Conservation (phyloP, 208 protist species). For the Acanthamoeba sp. region DNA sequence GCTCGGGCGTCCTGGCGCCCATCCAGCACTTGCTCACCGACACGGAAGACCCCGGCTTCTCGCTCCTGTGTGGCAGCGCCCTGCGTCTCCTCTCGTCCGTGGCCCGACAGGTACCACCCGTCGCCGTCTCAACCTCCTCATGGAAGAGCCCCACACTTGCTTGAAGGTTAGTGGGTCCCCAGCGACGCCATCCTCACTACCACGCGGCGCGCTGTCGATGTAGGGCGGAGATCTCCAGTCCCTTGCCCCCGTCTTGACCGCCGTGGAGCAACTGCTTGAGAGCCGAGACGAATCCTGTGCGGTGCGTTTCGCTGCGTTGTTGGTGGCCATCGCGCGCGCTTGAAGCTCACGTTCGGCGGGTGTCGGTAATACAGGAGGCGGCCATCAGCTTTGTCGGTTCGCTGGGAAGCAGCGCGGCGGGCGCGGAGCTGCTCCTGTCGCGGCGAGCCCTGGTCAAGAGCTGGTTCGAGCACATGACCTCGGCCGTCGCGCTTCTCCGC, state of each 20-base stretch:
- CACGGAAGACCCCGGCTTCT: conserved; percentile 33
- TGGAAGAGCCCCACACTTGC: too few species aligned
- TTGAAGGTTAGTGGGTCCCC: too few species aligned
- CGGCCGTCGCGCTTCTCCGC: neutral
- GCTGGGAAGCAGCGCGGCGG: neutral
- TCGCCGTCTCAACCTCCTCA: too few species aligned
- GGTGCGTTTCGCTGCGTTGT: neutral
- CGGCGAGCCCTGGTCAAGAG: neutral
- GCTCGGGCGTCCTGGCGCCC: neutral
- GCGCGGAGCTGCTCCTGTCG: neutral
- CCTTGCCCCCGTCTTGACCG: neutral
- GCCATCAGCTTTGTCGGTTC: conserved; percentile 28
- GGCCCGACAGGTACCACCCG: neutral
- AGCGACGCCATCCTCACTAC: neutral
- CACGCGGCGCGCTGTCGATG: too few species aligned
- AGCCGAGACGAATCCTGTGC: conserved; percentile 53
- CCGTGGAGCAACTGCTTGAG: neutral
- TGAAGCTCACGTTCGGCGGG: neutral
- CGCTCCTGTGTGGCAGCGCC: neutral
- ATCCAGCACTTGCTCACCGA: conserved; percentile 34
- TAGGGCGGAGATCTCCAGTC: neutral
- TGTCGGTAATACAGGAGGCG: conserved; percentile 37
- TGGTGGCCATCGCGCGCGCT: too few species aligned
- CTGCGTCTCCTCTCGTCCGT: conserved; percentile 12
- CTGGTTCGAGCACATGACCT: conserved; percentile 63